Evolutionary conservation across 768 basidiomycete genomes (phyloP).

Genomic region (Pleurotus tuoliensis): DNA sequence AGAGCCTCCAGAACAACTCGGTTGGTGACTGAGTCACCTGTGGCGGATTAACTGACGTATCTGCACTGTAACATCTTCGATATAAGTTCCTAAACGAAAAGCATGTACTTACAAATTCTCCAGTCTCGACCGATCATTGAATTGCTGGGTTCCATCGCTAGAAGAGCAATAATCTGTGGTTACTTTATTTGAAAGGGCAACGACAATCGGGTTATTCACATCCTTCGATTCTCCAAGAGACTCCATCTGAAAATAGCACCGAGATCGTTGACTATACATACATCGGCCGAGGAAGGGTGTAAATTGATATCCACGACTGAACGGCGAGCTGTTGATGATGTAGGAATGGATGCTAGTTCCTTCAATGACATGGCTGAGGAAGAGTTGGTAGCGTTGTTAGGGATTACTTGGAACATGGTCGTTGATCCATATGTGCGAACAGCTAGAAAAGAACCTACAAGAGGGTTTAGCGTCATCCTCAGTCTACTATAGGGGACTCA

Average conservation of each 20-base stretch:
- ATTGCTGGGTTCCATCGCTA: too few species aligned
- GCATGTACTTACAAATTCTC: too few species aligned
- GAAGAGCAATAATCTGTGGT: too few species aligned
- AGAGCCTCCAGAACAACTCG: conserved; percentile 53
- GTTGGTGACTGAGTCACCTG: background rate
- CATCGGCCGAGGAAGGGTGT: conserved; percentile 24
- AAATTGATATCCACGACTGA: conserved; percentile 46
- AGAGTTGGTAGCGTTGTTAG: conserved; percentile 14
- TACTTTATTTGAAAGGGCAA: background rate
- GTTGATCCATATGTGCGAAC: conserved; percentile 46
- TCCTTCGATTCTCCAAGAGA: conserved; percentile 25
- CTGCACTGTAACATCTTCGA: too few species aligned
- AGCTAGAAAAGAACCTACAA: conserved; percentile 28
- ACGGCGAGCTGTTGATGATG: conserved; percentile 36
- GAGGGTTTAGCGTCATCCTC: background rate
- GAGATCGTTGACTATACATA: conserved; percentile 42
- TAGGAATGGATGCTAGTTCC: conserved; percentile 34
- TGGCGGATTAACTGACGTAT: too few species aligned
- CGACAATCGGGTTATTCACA: conserved; percentile 27
- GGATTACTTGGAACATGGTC: conserved; percentile 28
- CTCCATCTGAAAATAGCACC: conserved; percentile 50
- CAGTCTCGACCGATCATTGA: too few species aligned
- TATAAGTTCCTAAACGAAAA: too few species aligned
- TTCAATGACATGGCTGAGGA: conserved; percentile 8
- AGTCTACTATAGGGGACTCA: background rate